Evolutionary conservation across 352 stramenopile species (phyloP), one percentile per base, ranked within the genome.

Genomic region (Phytophthora sp.): DNA sequence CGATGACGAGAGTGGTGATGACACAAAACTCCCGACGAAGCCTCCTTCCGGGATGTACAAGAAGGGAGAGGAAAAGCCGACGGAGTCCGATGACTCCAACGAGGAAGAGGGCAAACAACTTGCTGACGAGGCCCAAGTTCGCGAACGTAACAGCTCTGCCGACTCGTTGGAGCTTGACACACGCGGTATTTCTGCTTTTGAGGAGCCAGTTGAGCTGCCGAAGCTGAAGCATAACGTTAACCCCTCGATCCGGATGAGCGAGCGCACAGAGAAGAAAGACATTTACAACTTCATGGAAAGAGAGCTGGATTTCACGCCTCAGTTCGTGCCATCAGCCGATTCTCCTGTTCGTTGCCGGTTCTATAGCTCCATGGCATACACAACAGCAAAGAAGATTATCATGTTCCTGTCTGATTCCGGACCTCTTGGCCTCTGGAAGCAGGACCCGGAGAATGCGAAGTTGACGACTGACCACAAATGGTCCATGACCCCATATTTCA

Each of bases 301-400:
- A 53, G 87, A 95, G 39, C 60, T 96, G 41, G 78, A 95, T 57
- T 96, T 94, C 42, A 92, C 84, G 1, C 80, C 86, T 49, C 72
- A 91, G 35, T 96, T 96, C 70, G 85, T 96, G 5, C 88, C 88
- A 38, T 95, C 88, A 20, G 81, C 86, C 16, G 88, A 96, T n/a
- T 89, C 88, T 36, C 86, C 87, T 6, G 87, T 96, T 29, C 88
- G 88, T 21, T 96, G 88, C 49, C 85, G 88, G 16, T 80, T 96
- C 45, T 96, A 96, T 66, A 92, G 80, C 39, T 94, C 88, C 7
- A 96, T 96, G 88, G 86, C 88, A 53, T 96, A 93, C 60, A 73
- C 84, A 21, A 90, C 74, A 38, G 86, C 88, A n/a, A 96, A 90
- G 55, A 95, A 95, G 52, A 72, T 96, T 29, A 79, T 96, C 23